Evolutionary conservation across 768 basidiomycete genomes (phyloP).

Genomic region (Psilocybe cubensis): DNA sequence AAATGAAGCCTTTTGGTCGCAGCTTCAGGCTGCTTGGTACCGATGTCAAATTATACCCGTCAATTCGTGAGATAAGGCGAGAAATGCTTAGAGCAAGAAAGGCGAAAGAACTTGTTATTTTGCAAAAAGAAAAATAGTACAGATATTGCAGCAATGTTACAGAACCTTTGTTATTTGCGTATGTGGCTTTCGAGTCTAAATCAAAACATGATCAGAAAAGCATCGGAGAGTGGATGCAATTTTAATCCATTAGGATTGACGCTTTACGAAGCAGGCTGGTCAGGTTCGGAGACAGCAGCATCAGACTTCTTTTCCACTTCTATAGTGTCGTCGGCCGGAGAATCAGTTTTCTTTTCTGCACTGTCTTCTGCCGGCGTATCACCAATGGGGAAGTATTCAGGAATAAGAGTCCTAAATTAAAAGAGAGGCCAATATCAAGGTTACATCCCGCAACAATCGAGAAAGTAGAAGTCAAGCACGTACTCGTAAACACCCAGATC

Average conservation of each 20-base stretch:
- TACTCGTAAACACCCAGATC: constrained; percentile 72
- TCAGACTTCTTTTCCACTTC: not conserved
- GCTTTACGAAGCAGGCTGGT: not conserved
- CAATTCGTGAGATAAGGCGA: not conserved
- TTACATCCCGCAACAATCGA: not conserved
- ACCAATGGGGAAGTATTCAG: constrained; percentile 64
- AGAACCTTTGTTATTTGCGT: not conserved
- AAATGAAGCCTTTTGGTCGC: not conserved
- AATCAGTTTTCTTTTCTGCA: not conserved
- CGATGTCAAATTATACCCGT: not conserved
- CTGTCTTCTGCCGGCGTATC: not conserved
- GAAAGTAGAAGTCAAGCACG: constrained; percentile 21
- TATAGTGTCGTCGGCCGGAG: not conserved
- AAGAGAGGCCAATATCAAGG: constrained; percentile 4
- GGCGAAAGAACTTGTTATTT: not conserved
- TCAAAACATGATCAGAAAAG: not conserved
- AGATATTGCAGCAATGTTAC: not conserved
- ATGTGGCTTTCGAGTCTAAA: too few relatives aligned
- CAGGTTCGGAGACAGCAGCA: not conserved
- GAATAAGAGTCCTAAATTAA: constrained; percentile 47
- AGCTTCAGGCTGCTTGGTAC: not conserved
- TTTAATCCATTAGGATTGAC: not conserved
- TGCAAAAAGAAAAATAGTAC: not conserved
- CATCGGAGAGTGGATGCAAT: not conserved
- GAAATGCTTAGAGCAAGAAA: not conserved